Percentiles rank a stretch among this genome's conserved stretches.
Evolutionary conservation across 805 yeast species (phyloP).

Genomic region (Lipomyces spencermartinsiae): DNA sequence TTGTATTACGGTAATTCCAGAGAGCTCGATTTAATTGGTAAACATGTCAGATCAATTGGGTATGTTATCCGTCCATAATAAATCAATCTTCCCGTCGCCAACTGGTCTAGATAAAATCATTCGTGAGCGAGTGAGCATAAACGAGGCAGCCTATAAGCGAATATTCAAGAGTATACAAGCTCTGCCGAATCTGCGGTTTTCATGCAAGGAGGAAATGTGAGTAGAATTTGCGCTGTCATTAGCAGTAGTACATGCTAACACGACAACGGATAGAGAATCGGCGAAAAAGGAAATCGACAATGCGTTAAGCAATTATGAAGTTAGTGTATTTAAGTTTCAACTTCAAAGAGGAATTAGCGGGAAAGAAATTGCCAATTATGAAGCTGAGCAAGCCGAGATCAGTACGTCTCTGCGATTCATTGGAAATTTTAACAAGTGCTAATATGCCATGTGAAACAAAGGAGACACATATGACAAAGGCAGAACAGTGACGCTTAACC

Average conservation of each 20-base stretch:
- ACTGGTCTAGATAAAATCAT: slow-evolving; percentile 14
- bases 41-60: slow-evolving; percentile 9
- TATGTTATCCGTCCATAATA: background rate
- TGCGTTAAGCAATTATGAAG: slow-evolving; percentile 12
- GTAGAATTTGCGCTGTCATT: background rate
- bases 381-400: slow-evolving; percentile 32
- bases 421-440: background rate
- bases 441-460: background rate
- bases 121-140: slow-evolving; percentile 24
- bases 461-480: slow-evolving; percentile 17
- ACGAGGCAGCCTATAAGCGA: slow-evolving; percentile 20
- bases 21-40: background rate
- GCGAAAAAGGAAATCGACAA: slow-evolving; percentile 16
- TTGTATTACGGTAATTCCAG: too few species aligned
- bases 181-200: slow-evolving; percentile 17
- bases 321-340: slow-evolving; percentile 21
- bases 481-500: slow-evolving; percentile 1
- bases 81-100: background rate
- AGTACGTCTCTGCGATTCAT: slow-evolving; percentile 7
- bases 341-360: slow-evolving; percentile 39
- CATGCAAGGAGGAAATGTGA: slow-evolving; percentile 16
- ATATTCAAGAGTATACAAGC: slow-evolving; percentile 22
- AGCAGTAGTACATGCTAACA: background rate
- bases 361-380: slow-evolving; percentile 37
- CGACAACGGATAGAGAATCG: slow-evolving; percentile 6